Conservation (phyloP, 2,329 filamentous ascomycete species). For the Paraconiothyrium sp. region DNA sequence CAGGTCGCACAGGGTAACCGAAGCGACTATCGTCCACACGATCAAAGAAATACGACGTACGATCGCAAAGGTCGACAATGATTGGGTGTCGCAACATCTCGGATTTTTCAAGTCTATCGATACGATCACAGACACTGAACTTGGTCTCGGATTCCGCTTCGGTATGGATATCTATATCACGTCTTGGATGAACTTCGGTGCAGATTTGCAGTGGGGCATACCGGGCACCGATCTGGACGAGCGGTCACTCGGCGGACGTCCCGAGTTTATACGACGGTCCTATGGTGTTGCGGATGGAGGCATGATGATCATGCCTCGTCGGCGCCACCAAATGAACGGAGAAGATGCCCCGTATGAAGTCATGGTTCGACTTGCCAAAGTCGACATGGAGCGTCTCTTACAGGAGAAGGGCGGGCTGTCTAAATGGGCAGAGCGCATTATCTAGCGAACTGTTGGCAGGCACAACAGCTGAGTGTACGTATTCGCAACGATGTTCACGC, state of each 20-base stretch:
- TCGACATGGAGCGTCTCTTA: constrained; percentile 44
- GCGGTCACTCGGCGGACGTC: constrained; percentile 37
- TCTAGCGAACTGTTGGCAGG: constrained; percentile 22
- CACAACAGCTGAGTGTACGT: neutral
- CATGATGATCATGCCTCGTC: constrained; percentile 47
- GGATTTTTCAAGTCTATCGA: constrained; percentile 42
- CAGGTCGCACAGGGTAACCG: constrained; percentile 38
- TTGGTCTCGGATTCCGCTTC: constrained; percentile 38
- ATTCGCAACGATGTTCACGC: neutral
- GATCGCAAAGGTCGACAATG: constrained; percentile 41
- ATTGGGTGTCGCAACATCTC: constrained; percentile 42
- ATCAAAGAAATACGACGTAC: constrained; percentile 38
- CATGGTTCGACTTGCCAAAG: constrained; percentile 43
- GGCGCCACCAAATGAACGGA: constrained; percentile 31
- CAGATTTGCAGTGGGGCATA: constrained; percentile 45
- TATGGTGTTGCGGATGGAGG: constrained; percentile 44
- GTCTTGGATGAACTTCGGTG: constrained; percentile 48
- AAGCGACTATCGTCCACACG: constrained; percentile 39
- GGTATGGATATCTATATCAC: constrained; percentile 48
- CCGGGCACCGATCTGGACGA: constrained; percentile 40
- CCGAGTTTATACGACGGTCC: constrained; percentile 46
- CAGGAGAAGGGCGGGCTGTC: constrained; percentile 40
- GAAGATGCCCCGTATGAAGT: constrained; percentile 47
- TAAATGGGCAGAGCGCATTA: constrained; percentile 40
- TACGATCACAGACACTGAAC: constrained; percentile 42